These are phyloP conservation scores for Coniella lustricola DNA, from an alignment of 2,329 filamentous ascomycete species.

Conservation along the genomic window DNA sequence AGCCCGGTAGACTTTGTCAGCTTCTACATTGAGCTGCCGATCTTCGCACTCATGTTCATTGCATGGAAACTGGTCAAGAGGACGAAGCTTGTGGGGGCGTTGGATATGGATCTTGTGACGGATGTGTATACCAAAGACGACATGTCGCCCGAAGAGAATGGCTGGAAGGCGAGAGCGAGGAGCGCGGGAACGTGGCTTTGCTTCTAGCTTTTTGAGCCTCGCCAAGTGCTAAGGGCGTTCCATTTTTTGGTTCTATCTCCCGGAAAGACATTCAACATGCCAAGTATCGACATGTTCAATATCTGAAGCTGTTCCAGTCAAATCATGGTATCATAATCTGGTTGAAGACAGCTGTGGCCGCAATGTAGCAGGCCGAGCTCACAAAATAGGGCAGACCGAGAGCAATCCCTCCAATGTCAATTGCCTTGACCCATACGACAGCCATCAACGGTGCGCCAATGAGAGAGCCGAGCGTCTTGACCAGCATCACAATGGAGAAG, in stretches of 20 bases:
- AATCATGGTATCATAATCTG: constrained; percentile 1
- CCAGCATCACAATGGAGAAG: constrained; percentile 45
- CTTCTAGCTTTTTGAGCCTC: neutral
- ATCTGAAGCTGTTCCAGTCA: neutral
- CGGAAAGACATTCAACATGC: too few relatives aligned
- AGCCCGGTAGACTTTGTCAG: constrained; percentile 54
- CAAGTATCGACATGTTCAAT: too few relatives aligned
- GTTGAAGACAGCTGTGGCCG: constrained; percentile 28
- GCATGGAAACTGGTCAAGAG: constrained; percentile 41
- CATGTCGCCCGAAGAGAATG: constrained; percentile 2
- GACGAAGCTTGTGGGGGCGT: constrained; percentile 16
- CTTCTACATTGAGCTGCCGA: constrained; percentile 54
- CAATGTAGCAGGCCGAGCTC: constrained; percentile 31
- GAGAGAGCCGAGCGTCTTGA: constrained; percentile 40
- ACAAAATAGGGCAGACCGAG: constrained; percentile 35
- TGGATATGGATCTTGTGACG: constrained; percentile 21
- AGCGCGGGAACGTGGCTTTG: constrained; percentile 8
- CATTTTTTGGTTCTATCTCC: too few relatives aligned
- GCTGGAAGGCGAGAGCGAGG: constrained; percentile 3
- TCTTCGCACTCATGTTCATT: constrained; percentile 50
- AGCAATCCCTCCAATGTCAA: constrained; percentile 28
- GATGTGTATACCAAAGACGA: constrained; percentile 19
- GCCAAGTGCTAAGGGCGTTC: too few relatives aligned
- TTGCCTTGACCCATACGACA: constrained; percentile 38
- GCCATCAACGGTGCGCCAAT: constrained; percentile 42